Evolutionary conservation across 192 early-diverging fungal species (phyloP), one percentile per base, ranked within the genome.

Genomic region (Gaertneriomyces semiglobifer): DNA sequence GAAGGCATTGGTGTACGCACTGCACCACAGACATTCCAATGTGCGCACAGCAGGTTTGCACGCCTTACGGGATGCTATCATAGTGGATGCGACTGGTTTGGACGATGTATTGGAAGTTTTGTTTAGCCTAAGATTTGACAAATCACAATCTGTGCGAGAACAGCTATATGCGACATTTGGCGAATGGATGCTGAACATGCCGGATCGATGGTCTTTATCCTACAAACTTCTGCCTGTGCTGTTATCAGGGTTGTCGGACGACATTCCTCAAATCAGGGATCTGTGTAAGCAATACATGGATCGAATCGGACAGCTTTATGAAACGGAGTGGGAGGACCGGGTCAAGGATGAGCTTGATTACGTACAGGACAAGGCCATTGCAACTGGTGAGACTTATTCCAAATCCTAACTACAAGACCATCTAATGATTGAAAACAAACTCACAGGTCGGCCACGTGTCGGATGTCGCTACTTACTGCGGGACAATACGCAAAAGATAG

Each of bases 341-440:
- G 70, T 86, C 44, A 86, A 86, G 65, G 79, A 80, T 51, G 79
- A 85, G 61, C 16, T 85, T 45, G 84, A 86, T 64, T 85, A 82
- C 54, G 48, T 48, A 4, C 14, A 53, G 11, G 10, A n/a, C 18
- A 19, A 7, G 63, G 25, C 25, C 25, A 33, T 33, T 33, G 25
- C 25, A 33, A 33, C 25, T 33, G 25, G 25, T 33, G 25, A 33
- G 25, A 33, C 25, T 33, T 33, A 0, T 33, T 33, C 25, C 25
- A 33, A 33, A 33, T 33, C 25, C 0, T 2, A 33, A 33, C 25
- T 33, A 33, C 2, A 0, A 33, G 25, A 2, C 25, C 25, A 33
- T 0, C 25, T 33, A 33, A 33, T 33, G 25, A 33, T 33, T 33
- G 25, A 0, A 33, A 33, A 33, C 25, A 33, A 33, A 33, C 25